phyloP scores from a whole-genome alignment of 2,329 filamentous ascomycete genomes.

The Arthrinium phaeospermum region DNA sequence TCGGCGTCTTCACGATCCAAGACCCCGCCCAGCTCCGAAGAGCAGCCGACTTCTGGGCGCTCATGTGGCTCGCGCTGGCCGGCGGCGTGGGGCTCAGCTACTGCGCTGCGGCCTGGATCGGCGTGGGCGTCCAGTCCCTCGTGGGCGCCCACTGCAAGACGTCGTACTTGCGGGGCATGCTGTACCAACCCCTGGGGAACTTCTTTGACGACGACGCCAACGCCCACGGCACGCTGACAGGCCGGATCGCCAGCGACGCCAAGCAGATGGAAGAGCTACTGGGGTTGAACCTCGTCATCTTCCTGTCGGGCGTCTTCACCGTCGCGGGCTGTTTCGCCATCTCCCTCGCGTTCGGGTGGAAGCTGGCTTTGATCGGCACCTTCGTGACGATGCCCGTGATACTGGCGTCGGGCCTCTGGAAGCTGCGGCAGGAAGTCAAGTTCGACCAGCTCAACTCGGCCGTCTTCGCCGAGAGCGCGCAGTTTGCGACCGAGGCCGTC shows the following conservation, averaged over 20 bases:
- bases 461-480: conserved; percentile 71
- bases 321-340: conserved; percentile 67
- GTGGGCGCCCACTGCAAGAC: conserved; percentile 38
- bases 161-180: conserved; percentile 39
- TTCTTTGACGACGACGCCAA: conserved; percentile 65
- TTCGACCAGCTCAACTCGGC: conserved; percentile 70
- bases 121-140: conserved; percentile 56
- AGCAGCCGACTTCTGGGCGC: conserved; percentile 59
- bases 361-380: conserved; percentile 68
- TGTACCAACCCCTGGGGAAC: conserved; percentile 55
- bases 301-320: conserved; percentile 65
- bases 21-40: conserved; percentile 35
- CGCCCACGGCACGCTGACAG: conserved; percentile 61
- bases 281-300: conserved; percentile 64
- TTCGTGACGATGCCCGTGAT: conserved; percentile 61
- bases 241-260: conserved; percentile 57
- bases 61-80: conserved; percentile 68
- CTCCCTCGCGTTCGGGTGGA: conserved; percentile 74
- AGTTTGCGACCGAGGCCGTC: conserved; percentile 75
- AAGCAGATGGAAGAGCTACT: conserved; percentile 63
- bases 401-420: conserved; percentile 50
- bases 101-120: conserved; percentile 46
- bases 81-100: conserved; percentile 56
- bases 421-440: conserved; percentile 59
- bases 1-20: conserved; percentile 49